Evolutionary conservation across 805 yeast genomes (phyloP), one percentile per base, ranked within the genome.

Genomic region (Candida vartiovaarae): DNA sequence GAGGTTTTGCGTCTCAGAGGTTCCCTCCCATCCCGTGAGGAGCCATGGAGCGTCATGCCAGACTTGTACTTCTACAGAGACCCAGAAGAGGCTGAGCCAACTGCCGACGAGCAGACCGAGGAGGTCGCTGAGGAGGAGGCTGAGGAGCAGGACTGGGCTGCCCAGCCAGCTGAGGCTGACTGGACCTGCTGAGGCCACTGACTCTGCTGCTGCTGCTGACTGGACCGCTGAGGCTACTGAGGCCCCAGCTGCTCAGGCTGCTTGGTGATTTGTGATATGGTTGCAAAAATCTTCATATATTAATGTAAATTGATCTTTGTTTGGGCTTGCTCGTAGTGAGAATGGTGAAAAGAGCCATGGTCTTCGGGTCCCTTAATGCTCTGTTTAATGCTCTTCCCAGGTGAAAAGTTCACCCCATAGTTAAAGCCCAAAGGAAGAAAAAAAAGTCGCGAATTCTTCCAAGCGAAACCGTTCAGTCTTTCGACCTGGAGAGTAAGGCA

Each of bases 21-120:
- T 70, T 82, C 89, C 69, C 75, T 93, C 63, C 89, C 95, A 70
- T 84, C 86, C 87, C 89, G 99, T 82, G 70, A 85, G 61, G 87
- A 93, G 74, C 83, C 85, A 73, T 93, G 99, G 99, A 77, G 95
- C 62, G 93, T 93, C 71, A 93, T 93, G 99, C 98, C 98, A 74
- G 99, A 93, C 80, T 83, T 93, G 74, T 93, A 90, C 90, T 93
- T 93, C 90, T 93, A 93, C 97, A 93, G 99, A 84, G 96, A 93
- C 80, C 99, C 99, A 69, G 98, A 91, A 80, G 99, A 93, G 78
- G 84, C 85, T 74, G 96, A 88, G 77, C 73, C 72, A 65, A 78
- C 80, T 63, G 80, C 75, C 61, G 80, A 79, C 65, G 76, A 76
- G 53, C 76, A 73, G 57, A 78, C 71, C 63, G 71, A 70, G 54